These are phyloP conservation scores for Ambrosiella cleistominuta DNA, from an alignment of 2,329 filamentous ascomycete species.

Conservation along the genomic window DNA sequence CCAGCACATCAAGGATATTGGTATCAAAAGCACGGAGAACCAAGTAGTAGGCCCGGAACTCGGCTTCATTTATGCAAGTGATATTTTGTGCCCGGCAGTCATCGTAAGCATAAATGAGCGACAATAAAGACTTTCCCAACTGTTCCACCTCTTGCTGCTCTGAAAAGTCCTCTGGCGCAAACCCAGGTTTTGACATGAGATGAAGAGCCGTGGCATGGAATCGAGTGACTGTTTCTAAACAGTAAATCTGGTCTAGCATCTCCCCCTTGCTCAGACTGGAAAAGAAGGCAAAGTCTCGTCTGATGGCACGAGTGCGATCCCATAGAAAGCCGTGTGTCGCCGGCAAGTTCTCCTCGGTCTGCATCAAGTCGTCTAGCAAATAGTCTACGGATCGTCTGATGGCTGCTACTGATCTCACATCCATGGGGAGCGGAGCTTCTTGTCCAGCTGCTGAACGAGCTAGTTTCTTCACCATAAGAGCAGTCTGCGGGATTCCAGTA, in stretches of 20 bases:
- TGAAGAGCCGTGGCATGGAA: slow-evolving; percentile 51
- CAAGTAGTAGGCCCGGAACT: slow-evolving; percentile 49
- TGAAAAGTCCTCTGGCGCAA: slow-evolving; percentile 41
- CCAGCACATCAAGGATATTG: slow-evolving; percentile 33
- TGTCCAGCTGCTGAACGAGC: slow-evolving; percentile 51
- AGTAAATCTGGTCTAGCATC: slow-evolving; percentile 41
- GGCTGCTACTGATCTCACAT: slow-evolving; percentile 43
- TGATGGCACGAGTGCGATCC: slow-evolving; percentile 50
- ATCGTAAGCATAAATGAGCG: slow-evolving; percentile 48
- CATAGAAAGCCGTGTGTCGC: slow-evolving; percentile 45
- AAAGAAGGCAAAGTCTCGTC: slow-evolving; percentile 52
- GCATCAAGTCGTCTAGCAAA: slow-evolving; percentile 40
- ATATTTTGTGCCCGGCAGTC: slow-evolving; percentile 43
- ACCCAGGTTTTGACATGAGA: slow-evolving; percentile 38
- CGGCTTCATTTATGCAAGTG: slow-evolving; percentile 42
- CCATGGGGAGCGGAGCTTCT: slow-evolving; percentile 49
- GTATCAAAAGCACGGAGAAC: slow-evolving; percentile 43
- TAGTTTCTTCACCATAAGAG: slow-evolving; percentile 48
- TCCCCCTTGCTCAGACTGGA: slow-evolving; percentile 40
- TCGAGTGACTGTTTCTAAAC: slow-evolving; percentile 46
- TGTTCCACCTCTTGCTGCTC: slow-evolving; percentile 53
- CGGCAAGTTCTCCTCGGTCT: slow-evolving; percentile 35
- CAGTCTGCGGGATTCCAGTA: slow-evolving; percentile 29
- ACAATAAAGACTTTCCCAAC: slow-evolving; percentile 45
- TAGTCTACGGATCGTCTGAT: slow-evolving; percentile 45